Conservation (phyloP, 2,329 filamentous ascomycete species). For the Trichophyton simii region DNA sequence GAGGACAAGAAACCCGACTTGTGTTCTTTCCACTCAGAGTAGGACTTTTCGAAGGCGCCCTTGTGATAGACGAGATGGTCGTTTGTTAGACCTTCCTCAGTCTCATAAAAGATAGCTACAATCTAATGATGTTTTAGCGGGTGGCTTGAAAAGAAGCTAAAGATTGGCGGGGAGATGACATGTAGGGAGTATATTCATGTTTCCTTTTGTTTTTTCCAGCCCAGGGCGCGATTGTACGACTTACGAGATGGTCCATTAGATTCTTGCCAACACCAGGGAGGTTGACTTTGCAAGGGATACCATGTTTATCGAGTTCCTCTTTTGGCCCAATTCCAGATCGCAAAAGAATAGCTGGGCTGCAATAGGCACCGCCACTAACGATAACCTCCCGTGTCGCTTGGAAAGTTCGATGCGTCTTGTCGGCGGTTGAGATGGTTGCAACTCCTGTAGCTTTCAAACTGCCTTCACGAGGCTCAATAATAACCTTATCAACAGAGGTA, state of each 20-base stretch:
- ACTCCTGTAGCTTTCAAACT: slow-evolving; percentile 33
- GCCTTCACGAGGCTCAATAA: slow-evolving; percentile 29
- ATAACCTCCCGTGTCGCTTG: slow-evolving; percentile 39
- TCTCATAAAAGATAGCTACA: slow-evolving; percentile 50
- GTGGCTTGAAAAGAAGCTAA: not conserved
- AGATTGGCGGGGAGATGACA: not conserved
- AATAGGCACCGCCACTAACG: slow-evolving; percentile 41
- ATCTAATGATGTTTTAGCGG: slow-evolving; percentile 27
- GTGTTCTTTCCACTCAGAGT: slow-evolving; percentile 45
- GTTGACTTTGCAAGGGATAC: slow-evolving; percentile 18
- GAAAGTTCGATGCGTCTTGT: slow-evolving; percentile 34
- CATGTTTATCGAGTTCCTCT: slow-evolving; percentile 14
- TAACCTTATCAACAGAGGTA: slow-evolving; percentile 41
- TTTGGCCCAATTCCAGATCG: slow-evolving; percentile 39
- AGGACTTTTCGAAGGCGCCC: slow-evolving; percentile 39
- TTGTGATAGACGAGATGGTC: slow-evolving; percentile 47
- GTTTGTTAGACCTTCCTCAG: slow-evolving; percentile 41
- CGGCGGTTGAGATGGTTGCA: slow-evolving; percentile 12
- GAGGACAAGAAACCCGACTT: slow-evolving; percentile 47
- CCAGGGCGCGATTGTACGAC: slow-evolving; percentile 19
- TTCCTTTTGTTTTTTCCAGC: not conserved
- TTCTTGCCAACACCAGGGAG: slow-evolving; percentile 27
- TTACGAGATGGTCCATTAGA: slow-evolving; percentile 31
- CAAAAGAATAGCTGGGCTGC: slow-evolving; percentile 43
- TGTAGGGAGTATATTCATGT: not conserved